Base-by-base conservation (phyloP, 2,329 filamentous ascomycete genomes). In the Akanthomyces muscarius region DNA sequence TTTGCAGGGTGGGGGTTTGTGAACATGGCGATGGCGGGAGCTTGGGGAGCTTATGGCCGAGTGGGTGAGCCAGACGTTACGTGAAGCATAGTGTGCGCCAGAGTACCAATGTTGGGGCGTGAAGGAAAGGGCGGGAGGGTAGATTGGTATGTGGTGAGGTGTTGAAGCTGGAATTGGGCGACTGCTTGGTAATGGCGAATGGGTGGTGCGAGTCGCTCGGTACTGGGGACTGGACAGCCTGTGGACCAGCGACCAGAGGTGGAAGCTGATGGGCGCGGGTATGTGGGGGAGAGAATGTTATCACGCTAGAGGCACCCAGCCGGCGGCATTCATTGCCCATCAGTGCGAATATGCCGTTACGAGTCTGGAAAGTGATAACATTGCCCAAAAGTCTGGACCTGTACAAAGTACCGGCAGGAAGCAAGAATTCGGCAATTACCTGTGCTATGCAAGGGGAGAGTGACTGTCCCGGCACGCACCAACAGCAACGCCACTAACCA, bases 1-100 rank as follows among this genome's bases (percentile, higher is more conserved):
- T 42, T 50, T 59, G 56, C 13, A 25, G 56, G 21, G 56, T 51
- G 45, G 33, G 56, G 44, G 52, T 51, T 42, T 41, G 56, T 10
- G 45, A 36, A 30, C 36, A 47, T 28, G 56, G n/a, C 45, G 36
- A 55, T 55, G 13, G 52, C n/a, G 21, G 51, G 36, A 38, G 50
- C 13, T 30, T 30, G 30, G 50, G 18, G 50, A 23, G 33, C 33
- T 30, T 36, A 53, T 38, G 50, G 48, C 25, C 23, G 25, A 21
- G 28, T 33, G 18, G 4, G 38, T 16, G 14, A 16, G 50, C 25
- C 50, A 21, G 28, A 5, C 5, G 28, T 13, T 47, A 16, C 21
- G 45, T 21, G 13, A 28, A 48, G 14, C 23, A 8, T 11, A 28
- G 23, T 4, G 16, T 28, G 13, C 23, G 25, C 25, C 14, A 28